Evolutionary conservation across 345 rosid species (phyloP), one percentile per base, ranked within the genome.

Genomic region (Viola odorata): DNA sequence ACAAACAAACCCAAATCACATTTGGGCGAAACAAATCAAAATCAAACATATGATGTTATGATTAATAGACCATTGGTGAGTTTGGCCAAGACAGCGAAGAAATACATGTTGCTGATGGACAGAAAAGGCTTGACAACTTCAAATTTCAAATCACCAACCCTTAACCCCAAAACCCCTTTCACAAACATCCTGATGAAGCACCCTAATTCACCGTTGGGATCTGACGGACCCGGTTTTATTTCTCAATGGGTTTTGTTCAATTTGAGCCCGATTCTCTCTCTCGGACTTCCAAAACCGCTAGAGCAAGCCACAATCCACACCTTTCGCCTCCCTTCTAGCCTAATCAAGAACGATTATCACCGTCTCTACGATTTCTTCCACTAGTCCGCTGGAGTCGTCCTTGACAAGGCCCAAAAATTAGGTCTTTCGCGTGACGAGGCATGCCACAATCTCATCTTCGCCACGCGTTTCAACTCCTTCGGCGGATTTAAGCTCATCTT

Each of bases 401-500:
- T 82, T 23, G 84, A 70, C 11, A 91, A 89, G 58, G 98, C 96
- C 5, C 91, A 84, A 65, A 70, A 61, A 12, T 12, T 82, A 57
- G 96, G 91, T 5, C 66, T 92, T 58, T 82, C 96, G 3, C 63
- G 86, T 7, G 98, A 89, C 13, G 96, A 92, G 69, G 96, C 96
- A 0, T 73, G 84, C 66, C 96, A 92, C 70, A 92, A 92, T 60
- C 70, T 92, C 14, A 45, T 89, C 39, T 92, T 92, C 77, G 72
- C 89, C 66, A 84, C 95, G 16, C 89, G 98, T 73, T 92, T 92
- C 58, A 92, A 92, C 66, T 73, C 96, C 12, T 89, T 80, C 67
- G 98, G 96, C 5, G 98, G 98, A 13, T 75, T 92, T 78, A 89
- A 72, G 45, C 5, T 85, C 15, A 60, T 92, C 37, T 84, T 92